Percentiles rank a stretch among this genome's conserved stretches.
phyloP scores from a whole-genome alignment of 495 filamentous ascomycete species.

The Penicillium lagena region DNA sequence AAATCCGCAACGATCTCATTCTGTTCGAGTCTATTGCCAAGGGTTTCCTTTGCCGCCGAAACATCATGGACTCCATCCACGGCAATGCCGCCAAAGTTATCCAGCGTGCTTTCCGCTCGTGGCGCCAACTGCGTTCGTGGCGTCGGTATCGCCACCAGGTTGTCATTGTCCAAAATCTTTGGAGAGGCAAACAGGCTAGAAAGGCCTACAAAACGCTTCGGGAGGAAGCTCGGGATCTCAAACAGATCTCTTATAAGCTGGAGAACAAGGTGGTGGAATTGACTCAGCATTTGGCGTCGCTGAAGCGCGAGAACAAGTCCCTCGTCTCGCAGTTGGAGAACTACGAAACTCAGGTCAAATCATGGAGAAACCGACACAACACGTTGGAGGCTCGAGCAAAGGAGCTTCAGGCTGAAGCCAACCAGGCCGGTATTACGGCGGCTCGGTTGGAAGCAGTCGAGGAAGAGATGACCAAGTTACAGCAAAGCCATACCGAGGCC shows the following conservation, averaged over 20 bases:
- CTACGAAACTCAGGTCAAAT: conserved; percentile 92
- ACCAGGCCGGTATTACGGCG: conserved; percentile 92
- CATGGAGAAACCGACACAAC: conserved; percentile 86
- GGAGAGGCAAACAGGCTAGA: conserved; percentile 80
- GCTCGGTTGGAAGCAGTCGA: conserved; percentile 85
- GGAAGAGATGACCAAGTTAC: conserved; percentile 88
- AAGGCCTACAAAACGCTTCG: conserved; percentile 80
- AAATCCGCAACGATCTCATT: conserved; percentile 74
- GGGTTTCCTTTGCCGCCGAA: conserved; percentile 79
- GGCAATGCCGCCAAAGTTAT: conserved; percentile 90
- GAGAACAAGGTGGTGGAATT: conserved; percentile 99
- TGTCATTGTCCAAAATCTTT: conserved; percentile 85
- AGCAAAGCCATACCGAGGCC: conserved; percentile 79
- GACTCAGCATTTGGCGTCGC: conserved; percentile 84
- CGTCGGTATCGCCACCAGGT: conserved; percentile 83
- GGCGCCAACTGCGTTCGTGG: conserved; percentile 73
- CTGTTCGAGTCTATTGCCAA: conserved; percentile 83
- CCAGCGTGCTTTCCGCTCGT: conserved; percentile 82
- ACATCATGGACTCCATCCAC: conserved; percentile 87
- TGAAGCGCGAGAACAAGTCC: conserved; percentile 89
- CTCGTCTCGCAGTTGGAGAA: conserved; percentile 86
- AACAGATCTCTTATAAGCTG: conserved; percentile 97
- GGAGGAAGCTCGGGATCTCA: conserved; percentile 94
- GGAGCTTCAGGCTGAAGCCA: conserved; percentile 92
- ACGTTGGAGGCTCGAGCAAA: conserved; percentile 84